phyloP scores from a whole-genome alignment of 352 stramenopile genomes.

The Phytophthora aleatoria region DNA sequence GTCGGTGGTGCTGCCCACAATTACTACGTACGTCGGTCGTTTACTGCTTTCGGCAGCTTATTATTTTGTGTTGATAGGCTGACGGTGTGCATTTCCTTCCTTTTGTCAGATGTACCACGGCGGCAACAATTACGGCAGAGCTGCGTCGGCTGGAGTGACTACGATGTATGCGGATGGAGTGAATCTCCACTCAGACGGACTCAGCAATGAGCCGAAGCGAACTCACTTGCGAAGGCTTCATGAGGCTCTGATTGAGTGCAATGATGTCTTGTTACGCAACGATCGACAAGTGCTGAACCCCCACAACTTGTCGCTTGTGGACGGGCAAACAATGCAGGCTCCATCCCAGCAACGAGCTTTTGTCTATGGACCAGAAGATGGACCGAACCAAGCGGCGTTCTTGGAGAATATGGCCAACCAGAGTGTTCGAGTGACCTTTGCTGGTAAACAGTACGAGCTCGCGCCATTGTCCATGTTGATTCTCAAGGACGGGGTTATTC shows the following conservation, averaged over 20 bases:
- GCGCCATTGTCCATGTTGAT: conserved; percentile 54
- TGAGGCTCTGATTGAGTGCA: conserved; percentile 57
- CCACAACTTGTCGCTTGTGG: conserved; percentile 22
- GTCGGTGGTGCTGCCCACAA: conserved; percentile 68
- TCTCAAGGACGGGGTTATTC: conserved; percentile 36
- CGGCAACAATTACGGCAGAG: conserved; percentile 75
- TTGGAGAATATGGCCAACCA: conserved; percentile 55
- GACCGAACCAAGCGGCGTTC: conserved; percentile 44
- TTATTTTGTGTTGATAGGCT: background rate
- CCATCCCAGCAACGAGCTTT: conserved; percentile 49
- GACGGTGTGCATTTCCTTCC: background rate
- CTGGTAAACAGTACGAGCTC: conserved; percentile 42
- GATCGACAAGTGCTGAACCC: conserved; percentile 58
- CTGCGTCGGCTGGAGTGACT: conserved; percentile 61
- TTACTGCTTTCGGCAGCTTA: background rate
- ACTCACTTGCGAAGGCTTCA: conserved; percentile 70
- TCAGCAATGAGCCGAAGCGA: conserved; percentile 76
- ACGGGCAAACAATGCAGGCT: conserved; percentile 1
- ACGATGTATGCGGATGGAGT: conserved; percentile 77
- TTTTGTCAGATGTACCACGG: conserved; percentile 71
- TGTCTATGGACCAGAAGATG: conserved; percentile 42
- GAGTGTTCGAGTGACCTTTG: conserved; percentile 40
- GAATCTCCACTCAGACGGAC: conserved; percentile 65
- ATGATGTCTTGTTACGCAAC: conserved; percentile 51
- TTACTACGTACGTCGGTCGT: conserved; percentile 64